These are phyloP conservation scores for Goffeauzyma gilvescens DNA, from an alignment of 768 basidiomycete genomes.

Conservation along the genomic window DNA sequence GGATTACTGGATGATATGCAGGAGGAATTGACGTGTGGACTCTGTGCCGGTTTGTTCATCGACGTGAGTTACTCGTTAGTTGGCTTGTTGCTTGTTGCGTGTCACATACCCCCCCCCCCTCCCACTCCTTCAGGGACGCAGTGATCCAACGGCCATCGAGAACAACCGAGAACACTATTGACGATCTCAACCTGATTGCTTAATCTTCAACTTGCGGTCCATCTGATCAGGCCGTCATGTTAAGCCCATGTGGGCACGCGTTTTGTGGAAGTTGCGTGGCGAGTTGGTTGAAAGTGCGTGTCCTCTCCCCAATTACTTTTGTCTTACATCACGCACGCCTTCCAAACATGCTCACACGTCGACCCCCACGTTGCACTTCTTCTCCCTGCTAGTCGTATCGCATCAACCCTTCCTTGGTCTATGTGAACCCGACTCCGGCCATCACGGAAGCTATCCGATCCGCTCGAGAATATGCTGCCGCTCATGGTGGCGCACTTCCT, in stretches of 20 bases:
- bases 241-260: conserved; percentile 6
- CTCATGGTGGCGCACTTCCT: neutral
- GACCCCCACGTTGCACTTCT: neutral
- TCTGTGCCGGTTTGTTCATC: conserved; percentile 8
- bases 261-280: conserved; percentile 9
- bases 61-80: neutral
- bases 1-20: conserved; percentile 4
- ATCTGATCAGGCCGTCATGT: neutral
- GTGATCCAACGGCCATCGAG: too few relatives aligned
- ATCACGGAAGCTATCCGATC: neutral
- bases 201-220: too few relatives aligned
- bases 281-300: conserved; percentile 2
- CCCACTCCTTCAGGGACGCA: neutral
- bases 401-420: conserved; percentile 2
- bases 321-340: too few relatives aligned
- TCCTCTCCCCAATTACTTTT: neutral
- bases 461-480: neutral
- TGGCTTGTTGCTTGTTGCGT: too few relatives aligned
- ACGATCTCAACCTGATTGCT: too few relatives aligned
- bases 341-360: too few relatives aligned
- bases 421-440: conserved; percentile 5
- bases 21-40: conserved; percentile 7
- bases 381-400: conserved; percentile 1
- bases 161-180: too few relatives aligned
- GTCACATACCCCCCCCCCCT: neutral